A percentile compares a stretch with the other conserved stretches of the same genome.
phyloP scores from a whole-genome alignment of 495 filamentous ascomycete species.

The Aspergillus cavernicola region DNA sequence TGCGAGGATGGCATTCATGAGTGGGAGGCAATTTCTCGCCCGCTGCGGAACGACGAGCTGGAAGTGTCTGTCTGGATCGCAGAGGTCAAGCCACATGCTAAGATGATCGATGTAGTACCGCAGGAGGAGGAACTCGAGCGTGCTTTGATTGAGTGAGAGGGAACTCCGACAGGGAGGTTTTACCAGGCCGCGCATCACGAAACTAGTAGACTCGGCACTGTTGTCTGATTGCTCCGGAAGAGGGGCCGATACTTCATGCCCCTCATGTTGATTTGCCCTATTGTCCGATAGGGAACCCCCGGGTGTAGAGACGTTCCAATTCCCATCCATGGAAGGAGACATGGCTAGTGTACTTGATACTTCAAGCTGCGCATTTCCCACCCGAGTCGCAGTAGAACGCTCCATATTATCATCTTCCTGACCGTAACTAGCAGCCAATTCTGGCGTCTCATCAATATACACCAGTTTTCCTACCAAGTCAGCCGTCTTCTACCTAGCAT shows the following conservation, averaged over 20 bases:
- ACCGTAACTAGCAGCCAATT: constrained; percentile 2
- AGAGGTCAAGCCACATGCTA: constrained; percentile 17
- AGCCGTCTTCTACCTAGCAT: not conserved
- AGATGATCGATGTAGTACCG: not conserved
- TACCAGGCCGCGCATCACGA: not conserved
- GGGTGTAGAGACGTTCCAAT: too few species aligned
- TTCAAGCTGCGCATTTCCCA: too few species aligned
- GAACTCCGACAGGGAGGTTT: not conserved
- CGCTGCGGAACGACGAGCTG: constrained; percentile 20
- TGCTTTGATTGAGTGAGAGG: not conserved
- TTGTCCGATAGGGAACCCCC: too few species aligned
- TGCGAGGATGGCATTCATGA: constrained; percentile 20
- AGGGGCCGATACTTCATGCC: not conserved
- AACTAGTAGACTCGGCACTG: not conserved
- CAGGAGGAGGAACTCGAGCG: not conserved
- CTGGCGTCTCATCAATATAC: constrained; percentile 16
- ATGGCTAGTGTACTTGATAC: too few species aligned
- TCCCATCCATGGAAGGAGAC: too few species aligned
- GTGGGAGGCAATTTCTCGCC: constrained; percentile 14
- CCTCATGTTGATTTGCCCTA: too few species aligned
- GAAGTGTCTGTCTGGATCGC: constrained; percentile 22
- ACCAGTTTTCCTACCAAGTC: not conserved
- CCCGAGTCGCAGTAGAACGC: too few species aligned
- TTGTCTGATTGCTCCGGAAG: not conserved
- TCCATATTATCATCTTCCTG: not conserved